phyloP scores from a whole-genome alignment of 768 basidiomycete genomes.

The Phallus indusiatus region DNA sequence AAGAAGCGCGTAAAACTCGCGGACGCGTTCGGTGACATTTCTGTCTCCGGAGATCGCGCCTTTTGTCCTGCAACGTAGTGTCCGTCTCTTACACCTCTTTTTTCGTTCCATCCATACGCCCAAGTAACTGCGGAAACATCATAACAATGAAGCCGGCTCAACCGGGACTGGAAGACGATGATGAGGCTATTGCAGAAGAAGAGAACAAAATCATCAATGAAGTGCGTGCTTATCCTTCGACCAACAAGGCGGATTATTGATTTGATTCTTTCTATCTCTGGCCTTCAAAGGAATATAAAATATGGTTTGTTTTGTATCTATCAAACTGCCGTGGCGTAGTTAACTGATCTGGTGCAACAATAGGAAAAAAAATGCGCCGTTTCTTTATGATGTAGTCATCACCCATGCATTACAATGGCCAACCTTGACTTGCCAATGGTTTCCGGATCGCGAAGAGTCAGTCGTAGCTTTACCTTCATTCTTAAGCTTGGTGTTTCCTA shows the following conservation, averaged over 20 bases:
- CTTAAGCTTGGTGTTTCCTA: neutral
- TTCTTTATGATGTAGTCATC: conserved; percentile 94
- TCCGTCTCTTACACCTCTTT: neutral
- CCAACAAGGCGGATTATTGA: neutral
- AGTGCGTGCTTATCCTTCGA: conserved; percentile 34
- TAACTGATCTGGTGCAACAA: neutral
- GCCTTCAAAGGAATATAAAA: conserved; percentile 65
- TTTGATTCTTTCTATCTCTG: conserved; percentile 1
- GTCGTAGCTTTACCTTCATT: conserved; percentile 21
- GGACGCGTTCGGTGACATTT: too few species aligned
- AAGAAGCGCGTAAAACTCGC: too few species aligned
- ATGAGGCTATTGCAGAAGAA: conserved; percentile 74
- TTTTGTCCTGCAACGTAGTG: too few species aligned
- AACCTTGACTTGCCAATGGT: conserved; percentile 96
- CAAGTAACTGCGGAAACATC: too few species aligned
- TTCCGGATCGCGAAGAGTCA: conserved; percentile 92
- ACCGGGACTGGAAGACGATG: conserved; percentile 42
- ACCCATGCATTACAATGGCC: conserved; percentile 99
- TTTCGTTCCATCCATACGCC: neutral
- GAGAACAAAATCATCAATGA: conserved; percentile 86
- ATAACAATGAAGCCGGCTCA: conserved; percentile 36
- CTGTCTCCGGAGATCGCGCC: too few species aligned
- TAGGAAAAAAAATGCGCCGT: conserved; percentile 97
- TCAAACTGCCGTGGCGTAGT: neutral
- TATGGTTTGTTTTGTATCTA: conserved; percentile 40